Conservation (phyloP, 306 rosid species). For the Morella rubra region DNA sequence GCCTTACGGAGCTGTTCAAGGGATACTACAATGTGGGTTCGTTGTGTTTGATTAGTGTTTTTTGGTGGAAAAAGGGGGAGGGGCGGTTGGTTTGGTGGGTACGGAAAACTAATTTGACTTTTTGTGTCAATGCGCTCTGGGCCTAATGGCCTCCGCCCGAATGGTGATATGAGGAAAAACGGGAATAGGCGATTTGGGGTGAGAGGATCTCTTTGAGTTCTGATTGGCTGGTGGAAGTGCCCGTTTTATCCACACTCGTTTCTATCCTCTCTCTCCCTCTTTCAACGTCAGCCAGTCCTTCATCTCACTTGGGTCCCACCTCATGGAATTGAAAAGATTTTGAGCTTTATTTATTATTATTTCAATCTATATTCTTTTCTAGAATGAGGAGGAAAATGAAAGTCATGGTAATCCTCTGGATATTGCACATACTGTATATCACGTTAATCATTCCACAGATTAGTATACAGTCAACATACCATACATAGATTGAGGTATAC, state of each 20-base stretch:
- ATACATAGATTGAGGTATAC: no score
- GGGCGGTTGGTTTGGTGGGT: not conserved
- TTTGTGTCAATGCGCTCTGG: not conserved
- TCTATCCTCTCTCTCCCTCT: not conserved
- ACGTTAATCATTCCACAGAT: no score
- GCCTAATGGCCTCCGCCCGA: not conserved
- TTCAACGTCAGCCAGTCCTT: not conserved
- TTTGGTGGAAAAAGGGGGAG: no score
- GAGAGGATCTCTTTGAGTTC: conserved; percentile 55
- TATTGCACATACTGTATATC: no score
- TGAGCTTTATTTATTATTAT: not conserved
- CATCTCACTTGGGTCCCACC: conserved; percentile 20
- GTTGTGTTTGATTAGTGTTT: not conserved
- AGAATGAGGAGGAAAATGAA: no score
- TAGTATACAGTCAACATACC: no score
- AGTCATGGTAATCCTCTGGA: no score
- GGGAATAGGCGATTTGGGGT: conserved; percentile 1
- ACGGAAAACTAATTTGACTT: not conserved
- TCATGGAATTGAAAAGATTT: not conserved
- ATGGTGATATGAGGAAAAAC: not conserved
- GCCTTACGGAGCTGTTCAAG: not conserved
- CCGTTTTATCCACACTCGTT: conserved; percentile 88
- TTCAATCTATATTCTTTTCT: not conserved
- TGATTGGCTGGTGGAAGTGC: conserved; percentile 60
- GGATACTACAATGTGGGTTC: not conserved